Evolutionary conservation across 345 rosid species (phyloP).

Genomic region (Aquilaria yunnanensis): DNA sequence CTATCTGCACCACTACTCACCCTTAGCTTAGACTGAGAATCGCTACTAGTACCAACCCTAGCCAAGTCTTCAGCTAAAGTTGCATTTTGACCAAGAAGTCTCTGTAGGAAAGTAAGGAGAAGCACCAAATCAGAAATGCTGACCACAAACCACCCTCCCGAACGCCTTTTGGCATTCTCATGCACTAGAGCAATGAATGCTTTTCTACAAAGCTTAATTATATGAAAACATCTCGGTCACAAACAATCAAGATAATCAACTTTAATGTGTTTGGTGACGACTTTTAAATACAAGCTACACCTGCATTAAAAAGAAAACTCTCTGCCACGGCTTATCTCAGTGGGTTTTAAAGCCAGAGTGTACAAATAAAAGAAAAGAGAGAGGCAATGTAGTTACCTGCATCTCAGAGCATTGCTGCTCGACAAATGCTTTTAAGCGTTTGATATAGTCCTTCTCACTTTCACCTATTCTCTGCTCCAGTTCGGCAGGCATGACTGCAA

Average conservation of each 20-base stretch:
- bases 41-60: slow-evolving; percentile 48
- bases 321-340: too few species aligned
- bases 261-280: not conserved
- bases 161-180: too few species aligned
- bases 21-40: slow-evolving; percentile 49
- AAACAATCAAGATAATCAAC: not conserved
- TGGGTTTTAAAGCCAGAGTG: too few species aligned
- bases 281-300: too few species aligned
- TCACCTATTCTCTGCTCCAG: slow-evolving; percentile 61
- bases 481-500: slow-evolving; percentile 67
- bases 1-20: slow-evolving; percentile 48
- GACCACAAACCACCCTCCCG: too few species aligned
- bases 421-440: slow-evolving; percentile 49
- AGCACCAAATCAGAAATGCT: slow-evolving; percentile 1
- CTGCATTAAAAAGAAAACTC: too few species aligned
- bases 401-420: slow-evolving; percentile 72
- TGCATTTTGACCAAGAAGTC: slow-evolving; percentile 80
- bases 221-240: not conserved
- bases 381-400: slow-evolving; percentile 34
- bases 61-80: slow-evolving; percentile 85
- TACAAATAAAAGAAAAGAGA: too few species aligned
- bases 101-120: slow-evolving; percentile 29
- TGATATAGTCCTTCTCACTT: slow-evolving; percentile 50
- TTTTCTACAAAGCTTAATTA: too few species aligned
- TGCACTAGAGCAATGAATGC: too few species aligned